phyloP scores from a whole-genome alignment of 2,329 filamentous ascomycete species.

The Botrytis fragariae region DNA sequence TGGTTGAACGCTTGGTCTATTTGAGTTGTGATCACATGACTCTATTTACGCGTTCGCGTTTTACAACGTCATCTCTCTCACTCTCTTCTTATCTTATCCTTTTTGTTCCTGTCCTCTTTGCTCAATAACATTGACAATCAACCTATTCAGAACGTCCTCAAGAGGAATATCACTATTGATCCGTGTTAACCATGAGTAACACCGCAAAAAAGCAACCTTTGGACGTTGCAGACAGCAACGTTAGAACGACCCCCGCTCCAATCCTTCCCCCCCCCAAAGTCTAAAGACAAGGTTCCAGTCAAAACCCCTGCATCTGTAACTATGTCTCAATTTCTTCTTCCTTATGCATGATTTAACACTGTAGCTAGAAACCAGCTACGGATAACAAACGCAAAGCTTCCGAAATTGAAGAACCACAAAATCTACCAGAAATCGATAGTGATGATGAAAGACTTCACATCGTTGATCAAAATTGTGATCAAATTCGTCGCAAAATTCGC shows the following conservation, averaged over 20 bases:
- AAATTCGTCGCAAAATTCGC: slow-evolving; percentile 44
- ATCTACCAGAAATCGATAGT: slow-evolving; percentile 22
- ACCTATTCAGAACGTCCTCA: not conserved
- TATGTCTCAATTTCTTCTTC: not conserved
- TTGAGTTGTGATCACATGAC: not conserved
- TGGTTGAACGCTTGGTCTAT: not conserved
- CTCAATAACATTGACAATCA: not conserved
- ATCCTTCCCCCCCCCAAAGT: slow-evolving; percentile 2
- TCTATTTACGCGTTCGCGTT: not conserved
- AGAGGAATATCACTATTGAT: not conserved
- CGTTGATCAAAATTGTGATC: slow-evolving; percentile 35
- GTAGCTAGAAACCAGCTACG: not conserved
- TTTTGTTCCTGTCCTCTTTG: not conserved
- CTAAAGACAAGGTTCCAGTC: not conserved
- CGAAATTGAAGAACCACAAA: slow-evolving; percentile 17
- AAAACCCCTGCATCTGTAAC: not conserved
- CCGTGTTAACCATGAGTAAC: not conserved
- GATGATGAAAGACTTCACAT: slow-evolving; percentile 24
- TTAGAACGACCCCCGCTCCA: not conserved
- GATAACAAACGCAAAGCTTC: slow-evolving; percentile 27
- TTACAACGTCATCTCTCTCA: not conserved
- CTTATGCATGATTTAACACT: not conserved
- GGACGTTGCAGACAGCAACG: slow-evolving; percentile 2
- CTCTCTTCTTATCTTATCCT: not conserved
- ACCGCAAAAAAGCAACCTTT: not conserved